Base-by-base conservation (phyloP, 495 filamentous ascomycete species). In the Xylaria flabelliformis region DNA sequence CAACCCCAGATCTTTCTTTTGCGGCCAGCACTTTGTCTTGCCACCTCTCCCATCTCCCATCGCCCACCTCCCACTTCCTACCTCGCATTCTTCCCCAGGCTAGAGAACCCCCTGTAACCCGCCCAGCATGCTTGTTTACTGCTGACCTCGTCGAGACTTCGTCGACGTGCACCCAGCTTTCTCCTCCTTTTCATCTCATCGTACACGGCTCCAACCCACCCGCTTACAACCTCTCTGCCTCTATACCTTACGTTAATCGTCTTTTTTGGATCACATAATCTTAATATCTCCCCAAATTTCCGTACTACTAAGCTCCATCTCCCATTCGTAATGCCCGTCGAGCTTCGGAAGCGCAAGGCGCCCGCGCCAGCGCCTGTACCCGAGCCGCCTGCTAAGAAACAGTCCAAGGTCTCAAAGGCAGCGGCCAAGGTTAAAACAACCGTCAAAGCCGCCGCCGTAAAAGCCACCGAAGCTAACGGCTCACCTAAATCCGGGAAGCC, bases 291-390 rank as follows among this genome's bases (percentile, higher is more conserved):
- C 9, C 3, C 15, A 42, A 41, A 17, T 46, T 46, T 62, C 9
- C 46, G 21, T 56, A 12, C 34, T 36, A 53, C 29, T 21, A 10
- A 64, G 15, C 69, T 56, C 42, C 44, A 29, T 42, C 2, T 64
- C 39, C 0, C 17, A 56, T 50, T 61, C 26, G 46, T 46, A 62
- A 89, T 89, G 86, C 83, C 84, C 75, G 80, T 83, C 69, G 91
- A 93, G 83, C 85, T 93, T 50, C 88, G 92, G 80, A 94, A 94
- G 84, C 90, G 92, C 84, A 93, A 93, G 82, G 88, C 91, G 65
- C 85, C 87, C 56, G 88, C 91, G 66, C 85, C 87, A 62, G 85
- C 86, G 70, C 86, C 88, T 36, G 83, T 85, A 53, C 82, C 87
- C 66, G 79, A 85, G 66, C 84, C 86, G 21, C 81, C 86, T 36